Evolutionary conservation across 163 green algal species (phyloP).

Genomic region (Scenedesmus sp.): DNA sequence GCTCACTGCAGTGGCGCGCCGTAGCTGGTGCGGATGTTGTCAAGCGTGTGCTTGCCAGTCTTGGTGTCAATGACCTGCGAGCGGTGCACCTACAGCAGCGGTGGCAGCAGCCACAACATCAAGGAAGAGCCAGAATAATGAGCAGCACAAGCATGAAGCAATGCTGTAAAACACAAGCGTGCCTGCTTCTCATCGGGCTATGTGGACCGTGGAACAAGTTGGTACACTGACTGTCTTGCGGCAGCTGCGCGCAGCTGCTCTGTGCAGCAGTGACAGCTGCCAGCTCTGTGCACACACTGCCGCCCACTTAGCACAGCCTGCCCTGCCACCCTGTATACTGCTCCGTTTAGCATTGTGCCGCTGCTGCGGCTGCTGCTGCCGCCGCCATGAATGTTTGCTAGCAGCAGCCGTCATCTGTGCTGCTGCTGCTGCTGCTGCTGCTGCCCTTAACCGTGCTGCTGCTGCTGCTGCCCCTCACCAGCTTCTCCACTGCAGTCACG

Average conservation of each 20-base stretch:
- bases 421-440: neutral
- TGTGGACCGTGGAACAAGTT: neutral
- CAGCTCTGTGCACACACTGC: neutral
- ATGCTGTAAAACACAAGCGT: neutral
- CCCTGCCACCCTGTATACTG: neutral
- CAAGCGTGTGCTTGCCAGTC: slow-evolving; percentile 64
- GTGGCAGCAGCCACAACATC: neutral
- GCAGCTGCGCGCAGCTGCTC: neutral
- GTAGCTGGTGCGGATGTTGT: slow-evolving; percentile 74
- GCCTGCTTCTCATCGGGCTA: neutral
- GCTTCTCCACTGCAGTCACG: slow-evolving; percentile 49
- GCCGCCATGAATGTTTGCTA: neutral
- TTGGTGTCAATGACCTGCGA: slow-evolving; percentile 73
- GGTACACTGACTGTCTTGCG: neutral
- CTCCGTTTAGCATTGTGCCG: neutral
- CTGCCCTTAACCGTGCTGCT: neutral
- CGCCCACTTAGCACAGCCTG: neutral
- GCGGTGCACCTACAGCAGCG: slow-evolving; percentile 56
- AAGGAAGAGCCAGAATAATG: neutral
- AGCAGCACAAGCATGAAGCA: neutral
- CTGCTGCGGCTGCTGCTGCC: neutral
- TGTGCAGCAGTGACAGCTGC: neutral
- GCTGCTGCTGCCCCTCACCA: slow-evolving; percentile 38
- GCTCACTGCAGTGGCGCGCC: slow-evolving; percentile 68
- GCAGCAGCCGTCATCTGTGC: neutral